These are phyloP conservation scores for Striga asiatica DNA, from an alignment of 257 asterid genomes.

Conservation along the genomic window DNA sequence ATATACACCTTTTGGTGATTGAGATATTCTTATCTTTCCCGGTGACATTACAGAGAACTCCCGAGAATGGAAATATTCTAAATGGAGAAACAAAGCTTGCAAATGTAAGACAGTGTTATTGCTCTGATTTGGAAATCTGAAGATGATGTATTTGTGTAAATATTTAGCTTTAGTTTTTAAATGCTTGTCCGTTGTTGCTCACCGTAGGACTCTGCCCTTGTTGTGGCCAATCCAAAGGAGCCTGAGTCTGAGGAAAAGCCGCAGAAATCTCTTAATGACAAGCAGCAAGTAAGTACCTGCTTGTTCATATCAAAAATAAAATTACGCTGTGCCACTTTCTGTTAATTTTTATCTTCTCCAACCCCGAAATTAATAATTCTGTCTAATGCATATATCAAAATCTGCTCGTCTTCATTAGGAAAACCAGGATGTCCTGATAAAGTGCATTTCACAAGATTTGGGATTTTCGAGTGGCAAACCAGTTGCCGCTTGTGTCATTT, in stretches of 20 bases:
- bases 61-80: slow-evolving; percentile 55
- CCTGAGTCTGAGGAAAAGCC: slow-evolving; percentile 86
- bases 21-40: slow-evolving; percentile 21
- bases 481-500: slow-evolving; percentile 85
- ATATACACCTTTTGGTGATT: slow-evolving; percentile 8
- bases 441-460: slow-evolving; percentile 90
- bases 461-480: slow-evolving; percentile 96
- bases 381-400: not conserved
- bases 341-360: slow-evolving; percentile 4
- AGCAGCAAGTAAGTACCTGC: slow-evolving; percentile 63
- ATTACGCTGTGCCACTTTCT: not conserved
- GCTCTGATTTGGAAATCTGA: no score
- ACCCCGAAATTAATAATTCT: not conserved
- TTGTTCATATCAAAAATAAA: not conserved
- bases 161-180: slow-evolving; percentile 8
- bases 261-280: slow-evolving; percentile 81
- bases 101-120: slow-evolving; percentile 50
- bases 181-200: slow-evolving; percentile 21
- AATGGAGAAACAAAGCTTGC: slow-evolving; percentile 56
- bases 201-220: slow-evolving; percentile 46
- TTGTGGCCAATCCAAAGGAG: slow-evolving; percentile 56
- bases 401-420: slow-evolving; percentile 45
- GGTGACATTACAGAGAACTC: slow-evolving; percentile 61
- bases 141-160: slow-evolving; percentile 3
- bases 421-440: slow-evolving; percentile 86